phyloP scores from a whole-genome alignment of 768 basidiomycete genomes.

The Leccinum boreale region DNA sequence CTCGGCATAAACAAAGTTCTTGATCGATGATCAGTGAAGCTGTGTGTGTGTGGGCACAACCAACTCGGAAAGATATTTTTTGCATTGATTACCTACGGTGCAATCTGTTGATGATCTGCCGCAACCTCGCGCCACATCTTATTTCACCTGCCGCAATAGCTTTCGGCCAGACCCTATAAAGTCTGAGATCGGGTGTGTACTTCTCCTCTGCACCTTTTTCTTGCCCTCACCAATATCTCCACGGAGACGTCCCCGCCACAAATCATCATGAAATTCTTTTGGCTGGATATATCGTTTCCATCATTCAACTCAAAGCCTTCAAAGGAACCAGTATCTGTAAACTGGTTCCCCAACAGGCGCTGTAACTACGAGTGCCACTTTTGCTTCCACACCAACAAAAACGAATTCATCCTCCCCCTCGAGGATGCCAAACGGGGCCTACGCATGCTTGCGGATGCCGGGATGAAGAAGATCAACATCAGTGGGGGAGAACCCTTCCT shows the following conservation, averaged over 20 bases:
- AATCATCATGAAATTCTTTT: slow-evolving; percentile 11
- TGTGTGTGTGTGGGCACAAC: not conserved
- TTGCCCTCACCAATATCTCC: not conserved
- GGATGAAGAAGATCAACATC: slow-evolving; percentile 38
- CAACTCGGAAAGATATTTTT: not conserved
- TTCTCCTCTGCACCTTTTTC: not conserved
- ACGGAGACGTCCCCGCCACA: not conserved
- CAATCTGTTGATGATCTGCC: not conserved
- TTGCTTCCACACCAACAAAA: slow-evolving; percentile 41
- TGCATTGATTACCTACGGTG: not conserved
- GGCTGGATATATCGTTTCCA: slow-evolving; percentile 18
- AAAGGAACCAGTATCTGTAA: slow-evolving; percentile 21
- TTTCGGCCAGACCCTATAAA: not conserved
- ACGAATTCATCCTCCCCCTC: slow-evolving; percentile 33
- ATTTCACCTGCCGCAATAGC: not conserved
- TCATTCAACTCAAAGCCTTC: slow-evolving; percentile 11
- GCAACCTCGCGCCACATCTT: not conserved
- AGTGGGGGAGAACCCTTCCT: slow-evolving; percentile 39
- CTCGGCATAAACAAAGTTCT: not conserved
- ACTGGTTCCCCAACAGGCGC: slow-evolving; percentile 26
- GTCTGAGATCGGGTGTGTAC: not conserved
- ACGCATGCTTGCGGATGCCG: slow-evolving; percentile 29
- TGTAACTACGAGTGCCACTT: slow-evolving; percentile 40
- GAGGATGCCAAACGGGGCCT: slow-evolving; percentile 35
- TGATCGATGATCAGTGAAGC: not conserved